Evolutionary conservation across 495 filamentous ascomycete genomes (phyloP).

Genomic region (Tuber umbilicatum): DNA sequence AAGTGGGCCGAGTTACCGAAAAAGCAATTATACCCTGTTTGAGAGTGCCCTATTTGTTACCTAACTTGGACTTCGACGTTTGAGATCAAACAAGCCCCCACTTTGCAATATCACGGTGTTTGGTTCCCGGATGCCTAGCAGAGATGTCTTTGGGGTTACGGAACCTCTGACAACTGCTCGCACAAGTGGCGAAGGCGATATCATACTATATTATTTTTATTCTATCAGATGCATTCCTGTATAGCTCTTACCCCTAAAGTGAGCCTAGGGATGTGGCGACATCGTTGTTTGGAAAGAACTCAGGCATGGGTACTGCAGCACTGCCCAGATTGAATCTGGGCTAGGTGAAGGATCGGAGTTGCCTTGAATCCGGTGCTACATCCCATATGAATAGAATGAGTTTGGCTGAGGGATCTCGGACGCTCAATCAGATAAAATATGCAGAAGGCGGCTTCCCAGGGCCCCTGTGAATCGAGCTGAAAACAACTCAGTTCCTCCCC

Average conservation of each 20-base stretch:
- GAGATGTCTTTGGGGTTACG: background rate
- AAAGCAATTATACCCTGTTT: background rate
- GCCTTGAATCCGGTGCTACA: background rate
- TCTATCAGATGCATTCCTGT: background rate
- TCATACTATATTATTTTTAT: background rate
- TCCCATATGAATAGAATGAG: background rate
- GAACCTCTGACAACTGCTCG: background rate
- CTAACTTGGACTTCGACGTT: background rate
- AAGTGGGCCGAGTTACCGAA: background rate
- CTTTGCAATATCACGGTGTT: background rate
- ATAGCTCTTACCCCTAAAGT: background rate
- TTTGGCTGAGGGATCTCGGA: background rate
- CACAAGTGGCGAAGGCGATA: background rate
- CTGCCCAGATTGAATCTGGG: background rate
- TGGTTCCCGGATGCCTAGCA: background rate
- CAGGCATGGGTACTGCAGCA: background rate
- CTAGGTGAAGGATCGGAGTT: background rate
- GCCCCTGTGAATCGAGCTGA: background rate
- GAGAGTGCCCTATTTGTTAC: background rate
- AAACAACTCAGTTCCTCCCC: background rate
- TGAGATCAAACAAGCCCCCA: background rate
- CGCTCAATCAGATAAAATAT: background rate
- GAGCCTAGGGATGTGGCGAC: background rate
- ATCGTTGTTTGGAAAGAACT: background rate
- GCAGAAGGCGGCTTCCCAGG: background rate